These are phyloP conservation scores for Phytophthora fragariaefolia DNA, from an alignment of 352 stramenopile species.

Conservation along the genomic window DNA sequence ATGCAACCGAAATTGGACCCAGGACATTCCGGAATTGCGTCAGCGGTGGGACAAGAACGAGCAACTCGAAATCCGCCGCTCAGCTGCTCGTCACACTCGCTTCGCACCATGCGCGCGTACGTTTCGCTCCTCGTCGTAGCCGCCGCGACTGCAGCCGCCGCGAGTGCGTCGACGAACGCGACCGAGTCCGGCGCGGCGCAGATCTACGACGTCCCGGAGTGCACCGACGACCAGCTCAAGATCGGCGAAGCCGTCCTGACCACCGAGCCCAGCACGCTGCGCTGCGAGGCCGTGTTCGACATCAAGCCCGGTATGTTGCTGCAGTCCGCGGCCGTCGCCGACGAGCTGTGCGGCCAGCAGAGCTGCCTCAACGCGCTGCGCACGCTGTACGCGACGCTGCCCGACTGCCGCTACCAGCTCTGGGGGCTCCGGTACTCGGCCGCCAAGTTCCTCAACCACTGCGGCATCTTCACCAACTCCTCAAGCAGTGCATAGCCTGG, in stretches of 20 bases:
- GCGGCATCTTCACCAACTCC: slow-evolving; percentile 44
- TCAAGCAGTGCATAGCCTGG: slow-evolving; percentile 15
- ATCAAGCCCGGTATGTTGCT: slow-evolving; percentile 52
- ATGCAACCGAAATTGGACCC: too few relatives aligned
- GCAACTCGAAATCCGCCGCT: too few relatives aligned
- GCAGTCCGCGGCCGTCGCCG: slow-evolving; percentile 31
- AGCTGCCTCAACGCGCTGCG: slow-evolving; percentile 52
- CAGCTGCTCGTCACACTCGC: slow-evolving; percentile 18
- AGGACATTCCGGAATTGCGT: too few relatives aligned
- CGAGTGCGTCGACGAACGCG: slow-evolving; percentile 9
- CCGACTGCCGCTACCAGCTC: slow-evolving; percentile 57
- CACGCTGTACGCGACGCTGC: slow-evolving; percentile 50
- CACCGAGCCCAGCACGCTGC: slow-evolving; percentile 54
- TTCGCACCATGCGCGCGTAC: slow-evolving; percentile 5
- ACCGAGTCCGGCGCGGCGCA: slow-evolving; percentile 10
- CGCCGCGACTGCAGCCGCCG: not conserved
- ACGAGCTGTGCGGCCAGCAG: slow-evolving; percentile 43
- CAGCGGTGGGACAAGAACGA: too few relatives aligned
- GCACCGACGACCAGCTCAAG: slow-evolving; percentile 44
- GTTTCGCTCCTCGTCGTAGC: slow-evolving; percentile 1
- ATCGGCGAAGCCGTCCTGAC: slow-evolving; percentile 42
- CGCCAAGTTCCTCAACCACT: slow-evolving; percentile 46
- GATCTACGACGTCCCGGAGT: slow-evolving; percentile 45
- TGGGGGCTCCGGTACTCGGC: slow-evolving; percentile 46
- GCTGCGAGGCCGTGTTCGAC: slow-evolving; percentile 46